A percentile compares a stretch with the other conserved stretches of the same genome.
phyloP scores from a whole-genome alignment of 1,284 basidiomycete species.

The Apiotrichum akiyoshidainum region DNA sequence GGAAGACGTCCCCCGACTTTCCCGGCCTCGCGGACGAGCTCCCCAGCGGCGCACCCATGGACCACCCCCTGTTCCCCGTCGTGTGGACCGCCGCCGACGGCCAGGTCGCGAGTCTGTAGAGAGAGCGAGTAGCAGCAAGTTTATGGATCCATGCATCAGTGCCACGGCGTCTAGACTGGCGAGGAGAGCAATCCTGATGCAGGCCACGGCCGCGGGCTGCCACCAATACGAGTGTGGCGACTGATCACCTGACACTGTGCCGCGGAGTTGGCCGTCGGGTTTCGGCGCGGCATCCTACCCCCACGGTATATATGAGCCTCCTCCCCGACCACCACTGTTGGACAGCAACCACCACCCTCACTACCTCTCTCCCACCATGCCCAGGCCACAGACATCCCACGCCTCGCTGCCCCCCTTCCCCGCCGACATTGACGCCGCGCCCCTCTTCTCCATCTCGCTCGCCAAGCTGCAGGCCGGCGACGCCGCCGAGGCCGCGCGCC shows the following conservation, averaged over 20 bases:
- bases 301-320: not conserved
- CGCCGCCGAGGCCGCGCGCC: constrained; percentile 14
- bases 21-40: constrained; percentile 17
- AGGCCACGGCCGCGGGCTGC: too few relatives aligned
- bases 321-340: not conserved
- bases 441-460: constrained; percentile 27
- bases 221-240: too few relatives aligned
- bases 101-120: not conserved
- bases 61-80: constrained; percentile 19
- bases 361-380: constrained; percentile 6
- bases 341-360: too few relatives aligned
- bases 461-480: constrained; percentile 24
- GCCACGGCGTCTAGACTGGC: too few relatives aligned
- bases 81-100: constrained; percentile 4
- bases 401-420: constrained; percentile 27
- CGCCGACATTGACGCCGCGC: constrained; percentile 21
- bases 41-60: constrained; percentile 5
- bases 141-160: too few relatives aligned
- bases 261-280: too few relatives aligned
- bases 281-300: not conserved
- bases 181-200: too few relatives aligned
- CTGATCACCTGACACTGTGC: too few relatives aligned
- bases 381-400: constrained; percentile 20
- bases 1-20: constrained; percentile 18
- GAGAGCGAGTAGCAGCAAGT: too few relatives aligned